These are phyloP conservation scores for Chlorociboria aeruginascens DNA, from an alignment of 495 filamentous ascomycete species.

Conservation along the genomic window DNA sequence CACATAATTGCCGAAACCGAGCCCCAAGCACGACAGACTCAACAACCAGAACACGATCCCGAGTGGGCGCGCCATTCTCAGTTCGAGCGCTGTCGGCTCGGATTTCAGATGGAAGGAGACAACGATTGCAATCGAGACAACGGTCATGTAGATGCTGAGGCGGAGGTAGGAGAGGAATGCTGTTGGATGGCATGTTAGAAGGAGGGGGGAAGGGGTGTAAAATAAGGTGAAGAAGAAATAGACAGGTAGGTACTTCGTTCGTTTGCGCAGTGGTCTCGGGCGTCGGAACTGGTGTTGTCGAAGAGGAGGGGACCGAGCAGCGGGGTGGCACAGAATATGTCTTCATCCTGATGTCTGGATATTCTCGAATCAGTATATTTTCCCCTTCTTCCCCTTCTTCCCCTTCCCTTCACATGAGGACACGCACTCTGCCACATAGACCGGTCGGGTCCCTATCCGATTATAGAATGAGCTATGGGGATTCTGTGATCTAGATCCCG, in stretches of 20 bases:
- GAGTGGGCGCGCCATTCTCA: conserved; percentile 66
- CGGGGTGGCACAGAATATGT: conserved; percentile 57
- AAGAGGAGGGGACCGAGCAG: conserved; percentile 72
- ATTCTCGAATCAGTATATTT: not conserved
- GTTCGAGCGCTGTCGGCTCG: conserved; percentile 56
- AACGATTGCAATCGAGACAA: conserved; percentile 81
- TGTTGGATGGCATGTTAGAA: conserved; percentile 5
- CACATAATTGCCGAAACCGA: conserved; percentile 78
- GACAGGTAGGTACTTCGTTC: conserved; percentile 53
- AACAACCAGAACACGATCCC: conserved; percentile 83
- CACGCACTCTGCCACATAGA: conserved; percentile 7
- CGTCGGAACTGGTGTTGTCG: conserved; percentile 79
- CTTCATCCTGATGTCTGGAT: conserved; percentile 1
- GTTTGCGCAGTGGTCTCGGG: conserved; percentile 70
- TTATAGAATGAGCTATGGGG: conserved; percentile 4
- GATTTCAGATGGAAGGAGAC: conserved; percentile 84
- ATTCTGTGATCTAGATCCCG: conserved; percentile 2
- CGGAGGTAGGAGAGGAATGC: conserved; percentile 91
- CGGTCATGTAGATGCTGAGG: conserved; percentile 77
- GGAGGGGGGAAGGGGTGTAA: not conserved
- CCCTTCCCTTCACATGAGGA: not conserved
- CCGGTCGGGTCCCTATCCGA: not conserved
- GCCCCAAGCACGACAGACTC: conserved; percentile 58
- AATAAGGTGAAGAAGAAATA: conserved; percentile 1
- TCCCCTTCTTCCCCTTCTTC: not conserved